phyloP scores from a whole-genome alignment of 768 basidiomycete species.

The Leccinum truebloodii region DNA sequence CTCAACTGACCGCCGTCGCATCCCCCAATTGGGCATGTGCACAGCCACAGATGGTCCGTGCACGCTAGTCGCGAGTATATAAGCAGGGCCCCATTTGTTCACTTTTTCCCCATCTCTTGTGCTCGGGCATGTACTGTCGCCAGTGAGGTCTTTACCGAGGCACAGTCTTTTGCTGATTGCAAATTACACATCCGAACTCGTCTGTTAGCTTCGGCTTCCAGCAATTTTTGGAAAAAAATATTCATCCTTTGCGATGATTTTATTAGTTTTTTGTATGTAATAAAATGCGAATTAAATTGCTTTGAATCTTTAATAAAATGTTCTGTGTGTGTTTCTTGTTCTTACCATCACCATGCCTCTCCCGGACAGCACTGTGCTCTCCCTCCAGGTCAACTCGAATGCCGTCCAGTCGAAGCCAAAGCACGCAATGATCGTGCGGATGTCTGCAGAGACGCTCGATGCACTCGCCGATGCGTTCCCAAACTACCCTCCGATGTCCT shows the following conservation, averaged over 20 bases:
- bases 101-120: constrained; percentile 69
- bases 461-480: constrained; percentile 52
- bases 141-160: constrained; percentile 96
- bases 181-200: constrained; percentile 97
- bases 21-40: not conserved
- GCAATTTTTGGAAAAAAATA: constrained; percentile 80
- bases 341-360: constrained; percentile 57
- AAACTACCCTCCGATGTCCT: constrained; percentile 48
- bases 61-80: constrained; percentile 8
- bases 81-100: not conserved
- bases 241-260: not conserved
- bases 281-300: not conserved
- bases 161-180: constrained; percentile 96
- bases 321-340: no score
- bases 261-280: not conserved
- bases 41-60: constrained; percentile 25
- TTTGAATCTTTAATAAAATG: not conserved
- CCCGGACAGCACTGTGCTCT: constrained; percentile 51
- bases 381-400: constrained; percentile 58
- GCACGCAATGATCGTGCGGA: constrained; percentile 72
- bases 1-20: not conserved
- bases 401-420: constrained; percentile 61
- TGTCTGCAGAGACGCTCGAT: constrained; percentile 72
- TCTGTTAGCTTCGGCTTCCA: constrained; percentile 85
- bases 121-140: constrained; percentile 94